Evolutionary conservation across 768 basidiomycete genomes (phyloP).

Genomic region (Symmetrospora coprosmae): DNA sequence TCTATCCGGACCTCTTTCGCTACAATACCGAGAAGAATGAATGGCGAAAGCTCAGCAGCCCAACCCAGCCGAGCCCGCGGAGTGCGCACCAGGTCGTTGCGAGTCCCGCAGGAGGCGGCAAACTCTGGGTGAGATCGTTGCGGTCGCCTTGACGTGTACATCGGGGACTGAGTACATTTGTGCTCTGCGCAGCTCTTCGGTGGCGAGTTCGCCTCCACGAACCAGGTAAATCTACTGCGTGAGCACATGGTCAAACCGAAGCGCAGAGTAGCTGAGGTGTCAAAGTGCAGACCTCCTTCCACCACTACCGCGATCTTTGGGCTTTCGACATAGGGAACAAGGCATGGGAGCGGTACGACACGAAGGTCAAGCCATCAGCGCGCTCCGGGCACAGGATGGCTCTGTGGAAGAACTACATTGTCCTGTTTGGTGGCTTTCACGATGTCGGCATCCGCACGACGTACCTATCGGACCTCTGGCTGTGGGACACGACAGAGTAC

Average conservation of each 20-base stretch:
- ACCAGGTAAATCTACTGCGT: no score
- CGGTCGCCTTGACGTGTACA: no score
- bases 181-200: constrained; percentile 40
- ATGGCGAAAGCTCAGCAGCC: constrained; percentile 73
- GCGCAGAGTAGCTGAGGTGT: no score
- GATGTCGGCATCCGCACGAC: constrained; percentile 61
- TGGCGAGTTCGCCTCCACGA: constrained; percentile 49
- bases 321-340: constrained; percentile 61
- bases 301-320: constrained; percentile 80
- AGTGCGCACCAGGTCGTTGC: constrained; percentile 72
- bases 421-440: constrained; percentile 74
- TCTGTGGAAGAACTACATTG: constrained; percentile 70
- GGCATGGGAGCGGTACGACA: constrained; percentile 76
- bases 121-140: no score
- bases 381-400: constrained; percentile 83
- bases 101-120: constrained; percentile 64
- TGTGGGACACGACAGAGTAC: constrained; percentile 56
- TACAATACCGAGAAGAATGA: constrained; percentile 82
- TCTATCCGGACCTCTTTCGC: constrained; percentile 75
- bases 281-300: constrained; percentile 44
- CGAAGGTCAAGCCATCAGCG: constrained; percentile 62
- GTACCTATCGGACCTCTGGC: constrained; percentile 66
- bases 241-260: no score
- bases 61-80: constrained; percentile 71
- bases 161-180: no score